A percentile compares a stretch with the other conserved stretches of the same genome.
These are phyloP conservation scores for Kluyveromyces wickerhamii DNA, from an alignment of 805 yeast genomes.

Conservation along the genomic window DNA sequence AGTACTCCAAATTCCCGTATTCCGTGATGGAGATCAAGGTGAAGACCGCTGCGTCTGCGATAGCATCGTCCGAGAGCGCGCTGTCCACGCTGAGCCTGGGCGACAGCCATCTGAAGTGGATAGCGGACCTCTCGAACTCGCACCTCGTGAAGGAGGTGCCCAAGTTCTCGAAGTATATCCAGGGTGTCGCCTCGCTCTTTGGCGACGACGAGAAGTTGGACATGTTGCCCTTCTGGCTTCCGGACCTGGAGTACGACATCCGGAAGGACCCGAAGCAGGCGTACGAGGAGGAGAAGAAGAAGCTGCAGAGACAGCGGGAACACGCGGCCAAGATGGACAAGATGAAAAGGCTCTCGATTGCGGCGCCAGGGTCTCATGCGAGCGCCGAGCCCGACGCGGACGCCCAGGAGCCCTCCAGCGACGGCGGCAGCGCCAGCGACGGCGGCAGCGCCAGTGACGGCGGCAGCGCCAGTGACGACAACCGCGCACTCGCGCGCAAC, in stretches of 20 bases:
- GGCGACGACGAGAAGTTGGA: constrained; percentile 80
- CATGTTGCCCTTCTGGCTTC: constrained; percentile 89
- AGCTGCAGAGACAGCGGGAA: constrained; percentile 40
- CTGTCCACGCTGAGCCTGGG: constrained; percentile 15
- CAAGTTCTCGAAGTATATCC: constrained; percentile 85
- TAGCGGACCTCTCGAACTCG: constrained; percentile 73
- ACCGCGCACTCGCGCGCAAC: too few species aligned
- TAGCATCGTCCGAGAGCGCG: constrained; percentile 12
- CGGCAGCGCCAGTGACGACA: constrained; percentile 7
- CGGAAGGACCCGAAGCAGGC: constrained; percentile 75
- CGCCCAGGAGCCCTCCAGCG: constrained; percentile 49
- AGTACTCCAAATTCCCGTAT: constrained; percentile 73
- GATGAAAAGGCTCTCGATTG: constrained; percentile 30
- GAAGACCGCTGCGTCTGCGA: constrained; percentile 31
- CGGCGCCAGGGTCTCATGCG: constrained; percentile 3
- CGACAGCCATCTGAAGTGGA: constrained; percentile 51
- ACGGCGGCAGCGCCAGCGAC: constrained; percentile 17
- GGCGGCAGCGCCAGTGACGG: constrained; percentile 13
- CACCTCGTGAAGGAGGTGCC: constrained; percentile 91
- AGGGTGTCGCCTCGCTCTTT: constrained; percentile 82
- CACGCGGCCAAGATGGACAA: constrained; percentile 29
- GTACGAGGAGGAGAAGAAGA: constrained; percentile 54
- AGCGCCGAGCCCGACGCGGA: constrained; percentile 41
- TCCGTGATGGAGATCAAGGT: constrained; percentile 83
- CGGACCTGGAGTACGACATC: constrained; percentile 76